Base-by-base conservation (phyloP, 306 rosid species). In the Ormosia emarginata region DNA sequence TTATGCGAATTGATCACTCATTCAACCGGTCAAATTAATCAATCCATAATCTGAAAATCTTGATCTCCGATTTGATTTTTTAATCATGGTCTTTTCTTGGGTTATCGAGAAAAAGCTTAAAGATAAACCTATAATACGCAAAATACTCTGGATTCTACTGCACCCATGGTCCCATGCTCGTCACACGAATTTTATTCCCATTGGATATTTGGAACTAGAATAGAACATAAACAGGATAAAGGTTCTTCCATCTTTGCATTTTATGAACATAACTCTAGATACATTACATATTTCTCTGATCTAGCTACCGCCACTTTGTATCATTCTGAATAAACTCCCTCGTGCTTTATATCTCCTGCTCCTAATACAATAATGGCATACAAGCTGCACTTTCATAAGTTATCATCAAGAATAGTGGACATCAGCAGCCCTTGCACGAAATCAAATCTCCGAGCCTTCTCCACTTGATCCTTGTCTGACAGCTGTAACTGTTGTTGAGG, bases 371-470 rank as follows among this genome's bases (percentile, higher is more conserved):
- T 62, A 55, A 24, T 17, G 71, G 40, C 75, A 57, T 64, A 70
- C 43, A 55, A 33, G 76, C 85, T 49, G 75, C 61, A 66, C n/a
- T 75, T 73, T 33, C 78, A 92, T 72, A 92, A 88, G 61, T 73
- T 40, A 56, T 90, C 94, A 67, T 90, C 91, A 55, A 93, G 79
- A 53, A 95, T 86, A 7, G 98, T 93, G 41, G 98, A 93, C 86
- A 93, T 56, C 81, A 95, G 71, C 72, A 95, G 84, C 79, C 97
- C 98, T 82, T 87, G 94, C 43, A 91, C 90, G 50, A 95, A 95
- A 78, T 93, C 91, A 50, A 88, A 88, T 87, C 89, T 93, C 36
- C 90, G 90, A 37, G 90, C 86, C 72, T 87, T 90, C 91, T 95
- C 97, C 86, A 81, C 83, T 64, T 84, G 85, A 61, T 95, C 98